Evolutionary conservation across 2,329 filamentous ascomycete genomes (phyloP).

Genomic region (Aspergillus cejpii): DNA sequence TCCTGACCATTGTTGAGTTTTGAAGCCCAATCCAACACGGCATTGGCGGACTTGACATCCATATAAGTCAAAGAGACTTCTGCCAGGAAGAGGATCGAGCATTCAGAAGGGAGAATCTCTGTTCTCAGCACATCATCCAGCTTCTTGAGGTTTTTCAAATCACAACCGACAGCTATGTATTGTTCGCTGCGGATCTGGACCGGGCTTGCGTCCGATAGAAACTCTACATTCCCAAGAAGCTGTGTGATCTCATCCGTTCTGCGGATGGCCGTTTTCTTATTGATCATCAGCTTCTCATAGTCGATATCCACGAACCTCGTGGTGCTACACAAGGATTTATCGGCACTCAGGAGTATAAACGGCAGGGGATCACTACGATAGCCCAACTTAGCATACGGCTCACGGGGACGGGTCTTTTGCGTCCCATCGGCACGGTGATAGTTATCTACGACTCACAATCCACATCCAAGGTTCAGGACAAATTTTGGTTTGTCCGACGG

Average conservation of each 20-base stretch:
- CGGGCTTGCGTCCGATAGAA: conserved; percentile 23
- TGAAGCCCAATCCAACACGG: conserved; percentile 71
- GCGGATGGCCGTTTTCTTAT: conserved; percentile 63
- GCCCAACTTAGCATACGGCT: conserved; percentile 23
- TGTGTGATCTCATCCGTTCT: conserved; percentile 55
- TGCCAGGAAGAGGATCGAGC: conserved; percentile 69
- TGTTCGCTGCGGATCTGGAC: conserved; percentile 59
- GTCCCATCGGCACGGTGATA: background rate
- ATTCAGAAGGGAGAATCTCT: conserved; percentile 53
- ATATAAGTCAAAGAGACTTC: conserved; percentile 92
- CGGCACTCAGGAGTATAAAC: conserved; percentile 69
- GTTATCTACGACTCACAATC: conserved; percentile 60
- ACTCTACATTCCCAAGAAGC: conserved; percentile 44
- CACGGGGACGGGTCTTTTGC: conserved; percentile 1
- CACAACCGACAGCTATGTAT: conserved; percentile 76
- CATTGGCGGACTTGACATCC: conserved; percentile 65
- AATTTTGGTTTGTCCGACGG: conserved; percentile 56
- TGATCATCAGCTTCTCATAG: conserved; percentile 69
- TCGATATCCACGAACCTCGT: conserved; percentile 77
- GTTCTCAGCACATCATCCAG: conserved; percentile 55
- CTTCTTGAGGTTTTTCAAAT: conserved; percentile 60
- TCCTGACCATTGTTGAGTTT: conserved; percentile 58
- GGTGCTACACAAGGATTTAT: conserved; percentile 52
- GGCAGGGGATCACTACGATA: conserved; percentile 69
- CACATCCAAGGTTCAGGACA: conserved; percentile 79